phyloP scores from a whole-genome alignment of 306 rosid genomes.

The Malus sylvestris region DNA sequence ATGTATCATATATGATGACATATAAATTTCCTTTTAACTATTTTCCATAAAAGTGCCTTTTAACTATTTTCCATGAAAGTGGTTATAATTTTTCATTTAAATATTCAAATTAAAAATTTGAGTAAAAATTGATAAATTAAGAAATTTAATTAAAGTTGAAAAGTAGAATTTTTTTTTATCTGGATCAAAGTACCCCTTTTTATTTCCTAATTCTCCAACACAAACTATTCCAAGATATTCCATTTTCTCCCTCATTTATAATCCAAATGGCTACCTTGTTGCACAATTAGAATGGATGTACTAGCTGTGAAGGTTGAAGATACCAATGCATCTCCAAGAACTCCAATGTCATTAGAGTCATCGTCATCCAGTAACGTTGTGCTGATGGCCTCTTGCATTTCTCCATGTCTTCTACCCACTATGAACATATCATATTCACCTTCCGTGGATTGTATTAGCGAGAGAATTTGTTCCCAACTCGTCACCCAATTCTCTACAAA shows the following conservation, averaged over 20 bases:
- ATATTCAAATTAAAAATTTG: too few relatives aligned
- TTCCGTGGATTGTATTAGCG: slow-evolving; percentile 8
- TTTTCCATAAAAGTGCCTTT: too few relatives aligned
- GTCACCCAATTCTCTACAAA: slow-evolving; percentile 16
- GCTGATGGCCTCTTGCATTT: slow-evolving; percentile 13
- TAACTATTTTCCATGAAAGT: too few relatives aligned
- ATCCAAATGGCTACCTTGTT: slow-evolving; percentile 11
- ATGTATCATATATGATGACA: too few relatives aligned
- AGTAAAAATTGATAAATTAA: too few relatives aligned
- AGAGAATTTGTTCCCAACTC: slow-evolving; percentile 31
- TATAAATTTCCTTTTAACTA: too few relatives aligned
- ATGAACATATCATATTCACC: slow-evolving; percentile 17
- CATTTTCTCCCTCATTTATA: not conserved
- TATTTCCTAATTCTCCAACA: not conserved
- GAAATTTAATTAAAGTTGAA: too few relatives aligned
- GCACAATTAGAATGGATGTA: slow-evolving; percentile 29
- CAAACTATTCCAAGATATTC: not conserved
- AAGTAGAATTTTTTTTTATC: too few relatives aligned
- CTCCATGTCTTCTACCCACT: slow-evolving; percentile 29
- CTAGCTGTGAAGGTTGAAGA: slow-evolving; percentile 23
- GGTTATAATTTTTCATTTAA: too few relatives aligned
- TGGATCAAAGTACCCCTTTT: too few relatives aligned
- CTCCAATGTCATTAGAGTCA: slow-evolving; percentile 33
- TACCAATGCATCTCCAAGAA: slow-evolving; percentile 29
- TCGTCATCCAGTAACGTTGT: slow-evolving; percentile 16